Evolutionary conservation across 2,329 filamentous ascomycete species (phyloP), one percentile per base, ranked within the genome.

Genomic region (Fusarium tanahbumbuense): DNA sequence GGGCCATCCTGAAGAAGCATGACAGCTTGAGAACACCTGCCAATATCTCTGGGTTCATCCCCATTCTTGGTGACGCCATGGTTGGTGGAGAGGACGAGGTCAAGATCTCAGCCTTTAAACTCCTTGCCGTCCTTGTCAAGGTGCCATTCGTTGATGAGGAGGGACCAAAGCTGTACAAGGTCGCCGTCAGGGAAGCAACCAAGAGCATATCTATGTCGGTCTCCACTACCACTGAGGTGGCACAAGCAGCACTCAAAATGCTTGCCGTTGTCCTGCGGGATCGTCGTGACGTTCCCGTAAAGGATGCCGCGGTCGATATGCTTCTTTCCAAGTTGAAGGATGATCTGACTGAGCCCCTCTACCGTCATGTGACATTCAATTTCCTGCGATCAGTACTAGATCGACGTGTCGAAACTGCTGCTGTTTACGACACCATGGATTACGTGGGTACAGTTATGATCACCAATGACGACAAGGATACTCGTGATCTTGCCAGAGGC

Each of bases 381-480:
- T 98, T 99, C 80, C 82, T 99, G 62, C 91, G 94, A 44, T 92
- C 93, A 1, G 90, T 98, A 27, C 88, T 99, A 76, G 91, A 93
- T 56, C 89, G 94, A 20, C 95, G 92, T 77, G 86, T 98, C 45
- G 88, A 97, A 75, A 94, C 97, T 10, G 91, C 94, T 0, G 87
- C 92, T 44, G 90, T 99, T 30, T 99, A 99, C 77, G 95, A 98
- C 76, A 91, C 92, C 11, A 87, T 98, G 68, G 96, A 99, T 78
- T 91, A 94, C 74, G 91, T 97, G 30, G 93, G 93, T 48, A 91
- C 88, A 6, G 92, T 98, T 78, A 98, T 98, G 94, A 92, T 99
- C 60, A 97, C 92, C 46, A 98, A 98, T 77, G 93, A 97, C 68
- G 94, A 97, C 73, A 92, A 92, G 73, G 90, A 92, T 70, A 95